These are phyloP conservation scores for Acer yangbiense DNA, from an alignment of 345 rosid genomes.

Conservation along the genomic window DNA sequence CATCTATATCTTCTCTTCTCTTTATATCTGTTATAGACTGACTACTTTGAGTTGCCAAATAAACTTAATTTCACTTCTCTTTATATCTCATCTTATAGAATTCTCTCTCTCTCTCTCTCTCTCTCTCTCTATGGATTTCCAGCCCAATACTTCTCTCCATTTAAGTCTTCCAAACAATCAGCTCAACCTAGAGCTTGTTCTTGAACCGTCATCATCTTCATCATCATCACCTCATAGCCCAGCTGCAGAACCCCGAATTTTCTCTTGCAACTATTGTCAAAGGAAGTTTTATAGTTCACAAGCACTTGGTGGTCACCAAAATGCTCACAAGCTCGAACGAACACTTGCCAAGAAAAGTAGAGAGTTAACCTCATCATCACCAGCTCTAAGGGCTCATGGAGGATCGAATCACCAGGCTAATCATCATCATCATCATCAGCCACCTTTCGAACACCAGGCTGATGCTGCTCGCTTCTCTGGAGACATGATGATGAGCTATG, in stretches of 20 bases:
- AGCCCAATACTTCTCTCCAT: conserved; percentile 70
- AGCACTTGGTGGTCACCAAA: conserved; percentile 99
- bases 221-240: conserved; percentile 51
- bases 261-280: conserved; percentile 94
- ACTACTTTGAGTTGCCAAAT: conserved; percentile 2
- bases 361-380: conserved; percentile 43
- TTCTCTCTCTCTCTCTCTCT: not conserved
- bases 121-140: conserved; percentile 53
- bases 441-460: conserved; percentile 41
- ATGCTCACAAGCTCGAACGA: conserved; percentile 93
- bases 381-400: conserved; percentile 26
- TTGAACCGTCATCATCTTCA: conserved; percentile 57
- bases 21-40: not conserved
- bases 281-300: conserved; percentile 95
- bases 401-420: conserved; percentile 13
- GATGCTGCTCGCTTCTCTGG: conserved; percentile 33
- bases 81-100: not conserved
- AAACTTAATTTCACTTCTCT: not conserved
- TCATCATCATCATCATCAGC: not conserved
- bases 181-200: conserved; percentile 60
- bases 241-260: conserved; percentile 56
- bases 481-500: conserved; percentile 22
- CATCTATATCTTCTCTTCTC: not conserved
- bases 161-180: conserved; percentile 54
- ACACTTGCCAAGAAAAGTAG: conserved; percentile 88